phyloP scores from a whole-genome alignment of 1,284 basidiomycete species.

The Trichosporon asahii region DNA sequence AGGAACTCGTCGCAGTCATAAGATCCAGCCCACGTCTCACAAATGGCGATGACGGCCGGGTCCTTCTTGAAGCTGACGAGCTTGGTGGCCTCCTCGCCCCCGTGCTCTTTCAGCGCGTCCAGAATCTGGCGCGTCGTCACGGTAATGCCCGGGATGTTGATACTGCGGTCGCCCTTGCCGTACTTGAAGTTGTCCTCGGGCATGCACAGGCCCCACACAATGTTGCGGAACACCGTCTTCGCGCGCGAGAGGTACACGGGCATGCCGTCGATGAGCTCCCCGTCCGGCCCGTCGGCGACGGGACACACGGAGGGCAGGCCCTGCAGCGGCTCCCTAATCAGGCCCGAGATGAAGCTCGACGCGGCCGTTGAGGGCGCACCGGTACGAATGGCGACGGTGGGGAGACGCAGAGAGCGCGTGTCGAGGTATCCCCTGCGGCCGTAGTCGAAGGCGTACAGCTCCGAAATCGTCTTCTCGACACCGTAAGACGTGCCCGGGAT shows the following conservation, averaged over 20 bases:
- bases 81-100: constrained; percentile 39
- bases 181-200: constrained; percentile 40
- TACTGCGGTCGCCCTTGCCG: constrained; percentile 37
- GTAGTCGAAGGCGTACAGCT: constrained; percentile 64
- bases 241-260: constrained; percentile 59
- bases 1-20: constrained; percentile 42
- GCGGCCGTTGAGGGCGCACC: constrained; percentile 60
- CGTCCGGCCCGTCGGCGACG: constrained; percentile 49
- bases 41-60: constrained; percentile 47
- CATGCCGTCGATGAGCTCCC: constrained; percentile 53
- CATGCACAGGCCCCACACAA: constrained; percentile 49
- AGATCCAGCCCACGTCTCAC: constrained; percentile 50
- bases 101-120: constrained; percentile 46
- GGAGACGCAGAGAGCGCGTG: constrained; percentile 62
- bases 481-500: constrained; percentile 62
- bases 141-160: constrained; percentile 52
- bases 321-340: constrained; percentile 64
- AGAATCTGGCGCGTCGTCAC: constrained; percentile 51
- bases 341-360: constrained; percentile 62
- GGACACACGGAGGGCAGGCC: constrained; percentile 58
- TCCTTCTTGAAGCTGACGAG: constrained; percentile 50
- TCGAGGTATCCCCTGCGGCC: constrained; percentile 61
- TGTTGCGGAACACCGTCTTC: constrained; percentile 54
- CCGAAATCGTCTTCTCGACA: constrained; percentile 60
- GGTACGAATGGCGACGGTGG: constrained; percentile 62